Evolutionary conservation across 2,329 filamentous ascomycete species (phyloP).

Genomic region (Fusarium haematococcum): DNA sequence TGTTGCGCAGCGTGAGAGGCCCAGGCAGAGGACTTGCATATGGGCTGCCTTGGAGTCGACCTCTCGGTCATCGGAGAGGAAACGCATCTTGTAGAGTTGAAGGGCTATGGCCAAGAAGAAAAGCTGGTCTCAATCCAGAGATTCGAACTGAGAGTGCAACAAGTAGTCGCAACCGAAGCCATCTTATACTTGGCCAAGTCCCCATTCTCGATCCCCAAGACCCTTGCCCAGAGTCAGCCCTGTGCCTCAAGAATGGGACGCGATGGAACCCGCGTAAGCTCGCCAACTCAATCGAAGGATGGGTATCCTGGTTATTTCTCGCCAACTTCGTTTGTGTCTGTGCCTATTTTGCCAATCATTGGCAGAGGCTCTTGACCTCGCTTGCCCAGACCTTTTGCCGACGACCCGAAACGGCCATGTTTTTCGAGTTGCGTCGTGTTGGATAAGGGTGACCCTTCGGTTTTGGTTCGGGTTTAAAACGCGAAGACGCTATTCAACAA

Average conservation of each 20-base stretch:
- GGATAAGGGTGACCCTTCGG: neutral
- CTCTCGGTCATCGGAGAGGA: constrained; percentile 24
- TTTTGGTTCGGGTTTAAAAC: neutral
- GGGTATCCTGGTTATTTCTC: neutral
- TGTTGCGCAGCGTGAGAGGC: constrained; percentile 50
- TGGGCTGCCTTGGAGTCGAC: constrained; percentile 25
- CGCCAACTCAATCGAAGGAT: neutral
- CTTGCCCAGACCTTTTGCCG: neutral
- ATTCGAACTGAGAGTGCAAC: neutral
- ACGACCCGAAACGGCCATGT: neutral
- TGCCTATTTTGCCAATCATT: neutral
- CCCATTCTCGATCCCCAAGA: neutral
- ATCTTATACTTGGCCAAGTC: neutral
- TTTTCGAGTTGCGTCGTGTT: neutral
- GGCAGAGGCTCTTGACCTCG: neutral
- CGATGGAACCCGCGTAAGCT: neutral
- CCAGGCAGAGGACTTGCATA: constrained; percentile 44
- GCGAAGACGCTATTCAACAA: neutral
- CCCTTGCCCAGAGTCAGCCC: neutral
- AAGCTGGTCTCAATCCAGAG: neutral
- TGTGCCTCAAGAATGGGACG: neutral
- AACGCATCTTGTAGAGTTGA: constrained; percentile 25
- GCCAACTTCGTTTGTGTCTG: neutral
- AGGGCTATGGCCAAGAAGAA: too few relatives aligned
- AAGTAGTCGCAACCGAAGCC: neutral